Base-by-base conservation (phyloP, 1,139 yeast genomes). In the Debaryomycetaceae sp. region DNA sequence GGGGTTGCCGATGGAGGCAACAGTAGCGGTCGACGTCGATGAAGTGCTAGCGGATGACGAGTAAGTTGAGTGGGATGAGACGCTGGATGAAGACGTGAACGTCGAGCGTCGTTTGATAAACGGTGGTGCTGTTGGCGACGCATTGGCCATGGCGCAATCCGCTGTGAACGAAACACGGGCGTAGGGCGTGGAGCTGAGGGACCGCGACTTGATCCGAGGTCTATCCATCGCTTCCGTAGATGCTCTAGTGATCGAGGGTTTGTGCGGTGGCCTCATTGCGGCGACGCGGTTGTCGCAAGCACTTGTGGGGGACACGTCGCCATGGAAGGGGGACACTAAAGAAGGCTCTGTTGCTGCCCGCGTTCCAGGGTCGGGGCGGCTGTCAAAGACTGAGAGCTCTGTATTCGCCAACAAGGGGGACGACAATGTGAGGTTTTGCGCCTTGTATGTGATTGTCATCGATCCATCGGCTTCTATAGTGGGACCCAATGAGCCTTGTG, bases 181-280 rank as follows among this genome's bases (percentile, higher is more conserved):
- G 15, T 6, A 12, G 13, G 39, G 30, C 23, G 35, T 27, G 14
- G 38, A 23, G 16, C 29, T 31, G 17, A 31, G 31, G 12, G 39
- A 28, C 3, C 31, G 40, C 11, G 42, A 25, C 28, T 35, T 21
- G 17, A 24, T 20, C 23, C 26, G 25, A 36, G 46, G 26, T 33
- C 29, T 30, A 35, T 29, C 16, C 44, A 39, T 39, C 11, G 39
- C 44, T 23, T 49, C 45, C 30, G 55, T 47, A 16, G 58, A 48
- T 4, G 56, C 49, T 14, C 53, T 51, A 12, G 54, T 49, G 11
- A 54, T 56, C 5, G 46, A 41, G 2, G 59, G 59, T 35, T 52
- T 52, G 32, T 49, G 31, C 14, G 47, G 40, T 4, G 32, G 32
- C 12, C 19, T 16, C 32, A 30, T 27, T 12, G 26, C 13, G n/a